phyloP scores from a whole-genome alignment of 192 early-diverging fungal genomes.

The Lobosporangium transversale region DNA sequence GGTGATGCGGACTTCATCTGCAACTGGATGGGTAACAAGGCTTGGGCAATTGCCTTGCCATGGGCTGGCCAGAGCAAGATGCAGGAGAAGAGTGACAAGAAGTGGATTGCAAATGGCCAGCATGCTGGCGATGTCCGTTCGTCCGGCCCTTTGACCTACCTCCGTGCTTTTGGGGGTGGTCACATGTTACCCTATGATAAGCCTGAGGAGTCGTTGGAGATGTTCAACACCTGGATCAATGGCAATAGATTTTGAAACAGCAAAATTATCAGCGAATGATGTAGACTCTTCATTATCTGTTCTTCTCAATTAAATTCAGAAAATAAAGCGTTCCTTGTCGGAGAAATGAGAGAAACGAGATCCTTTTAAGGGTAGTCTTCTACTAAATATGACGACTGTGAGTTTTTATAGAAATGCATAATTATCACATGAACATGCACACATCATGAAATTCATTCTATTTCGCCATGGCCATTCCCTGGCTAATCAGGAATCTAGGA shows the following conservation, averaged over 20 bases:
- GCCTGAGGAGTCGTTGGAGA: slow-evolving; percentile 80
- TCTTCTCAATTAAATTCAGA: too few species aligned
- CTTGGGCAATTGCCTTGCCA: slow-evolving; percentile 84
- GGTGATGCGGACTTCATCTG: slow-evolving; percentile 96
- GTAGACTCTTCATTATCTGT: too few species aligned
- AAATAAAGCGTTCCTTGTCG: too few species aligned
- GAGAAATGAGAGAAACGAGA: not conserved
- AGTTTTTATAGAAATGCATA: not conserved
- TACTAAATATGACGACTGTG: not conserved
- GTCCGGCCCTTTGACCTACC: slow-evolving; percentile 80
- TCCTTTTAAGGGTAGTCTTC: not conserved
- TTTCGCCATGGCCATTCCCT: slow-evolving; percentile 68
- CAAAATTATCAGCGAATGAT: not conserved
- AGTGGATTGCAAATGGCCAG: slow-evolving; percentile 75
- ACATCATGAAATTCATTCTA: slow-evolving; percentile 43
- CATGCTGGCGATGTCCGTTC: slow-evolving; percentile 75
- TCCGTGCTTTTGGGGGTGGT: slow-evolving; percentile 88
- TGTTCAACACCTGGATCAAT: slow-evolving; percentile 89
- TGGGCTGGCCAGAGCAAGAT: slow-evolving; percentile 85
- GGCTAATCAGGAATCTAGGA: slow-evolving; percentile 62
- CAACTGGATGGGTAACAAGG: slow-evolving; percentile 93
- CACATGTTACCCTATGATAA: slow-evolving; percentile 97
- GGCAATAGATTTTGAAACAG: slow-evolving; percentile 31
- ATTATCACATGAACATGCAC: not conserved
- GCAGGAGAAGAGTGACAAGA: slow-evolving; percentile 69